Base-by-base conservation (phyloP, 306 rosid genomes). In the Cucumis melo region DNA sequence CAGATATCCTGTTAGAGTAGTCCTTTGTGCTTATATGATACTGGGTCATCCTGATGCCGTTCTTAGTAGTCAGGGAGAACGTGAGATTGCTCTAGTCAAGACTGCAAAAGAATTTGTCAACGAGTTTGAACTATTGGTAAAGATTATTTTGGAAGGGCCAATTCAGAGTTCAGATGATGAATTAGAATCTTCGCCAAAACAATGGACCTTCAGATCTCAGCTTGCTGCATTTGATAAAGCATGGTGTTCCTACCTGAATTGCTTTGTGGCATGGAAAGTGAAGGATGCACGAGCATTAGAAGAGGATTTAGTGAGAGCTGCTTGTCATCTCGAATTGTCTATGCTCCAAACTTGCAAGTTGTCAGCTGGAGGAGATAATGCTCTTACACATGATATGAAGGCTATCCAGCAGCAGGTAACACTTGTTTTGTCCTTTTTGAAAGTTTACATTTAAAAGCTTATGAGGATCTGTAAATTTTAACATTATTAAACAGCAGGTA, bases 261-360 rank as follows among this genome's bases (percentile, higher is more conserved):
- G 90, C 84, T 94, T 94, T 76, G 97, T 89, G 76, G 81, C 77
- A 4, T 94, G 98, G 98, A 94, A 94, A 89, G 93, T 87, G 77
- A 90, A 89, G 83, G 98, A 92, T 89, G 98, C 98, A 32, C 89
- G 80, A 73, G 82, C 79, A 16, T 74, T 94, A 81, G 98, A 91
- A 83, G 92, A 86, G n/a, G 98, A 94, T 85, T 84, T 94, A 82
- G 96, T 94, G 81, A 88, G 91, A 86, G 97, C 98, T 80, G 98
- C 97, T 67, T 94, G 98, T 84, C 98, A 94, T 76, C 87, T 94
- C 74, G 98, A 94, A 83, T 89, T 92, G 76, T 94, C 98, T 63
- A 94, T 94, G 96, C 86, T 94, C 81, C 97, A 91, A 78, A 91
- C 92, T 51, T 94, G 98, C 88, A 91, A 89, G 87, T 79, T 94